phyloP scores from a whole-genome alignment of 148 eudicot species.

The Suaeda aralocaspica region DNA sequence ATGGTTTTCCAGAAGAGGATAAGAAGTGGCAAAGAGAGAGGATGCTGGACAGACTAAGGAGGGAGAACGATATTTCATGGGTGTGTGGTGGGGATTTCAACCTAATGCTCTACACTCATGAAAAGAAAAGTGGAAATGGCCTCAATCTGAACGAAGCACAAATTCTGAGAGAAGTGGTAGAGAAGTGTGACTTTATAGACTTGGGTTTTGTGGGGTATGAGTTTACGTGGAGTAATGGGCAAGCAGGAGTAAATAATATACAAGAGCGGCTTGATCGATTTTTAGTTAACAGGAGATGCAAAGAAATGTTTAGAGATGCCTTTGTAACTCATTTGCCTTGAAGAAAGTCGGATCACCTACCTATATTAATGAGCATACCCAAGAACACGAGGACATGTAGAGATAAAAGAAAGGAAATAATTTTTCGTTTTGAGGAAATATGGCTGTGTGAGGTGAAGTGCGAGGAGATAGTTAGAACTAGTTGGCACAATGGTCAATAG shows the following conservation, averaged over 20 bases:
- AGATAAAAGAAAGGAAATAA: too few relatives aligned
- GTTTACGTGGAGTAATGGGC: background rate
- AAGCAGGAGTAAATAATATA: background rate
- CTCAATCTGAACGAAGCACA: background rate
- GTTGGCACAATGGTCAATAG: too few relatives aligned
- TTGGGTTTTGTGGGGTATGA: background rate
- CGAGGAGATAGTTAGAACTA: background rate
- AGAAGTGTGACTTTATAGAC: background rate
- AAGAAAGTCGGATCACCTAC: background rate
- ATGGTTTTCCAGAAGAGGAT: background rate
- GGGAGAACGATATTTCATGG: background rate
- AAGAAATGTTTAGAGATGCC: background rate
- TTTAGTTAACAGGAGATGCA: background rate
- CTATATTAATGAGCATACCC: background rate
- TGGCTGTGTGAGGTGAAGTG: background rate
- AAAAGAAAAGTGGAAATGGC: background rate
- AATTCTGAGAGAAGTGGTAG: background rate
- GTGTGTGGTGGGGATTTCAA: background rate
- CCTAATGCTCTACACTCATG: background rate
- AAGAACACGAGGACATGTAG: background rate
- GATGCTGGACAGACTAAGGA: background rate
- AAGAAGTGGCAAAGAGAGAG: too few relatives aligned
- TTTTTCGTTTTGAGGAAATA: background rate
- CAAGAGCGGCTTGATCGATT: background rate
- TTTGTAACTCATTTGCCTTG: background rate